Percentiles rank a stretch among this genome's conserved stretches.
Evolutionary conservation across 139 green algal genomes (phyloP).

Genomic region (Tetradesmus obliquus): DNA sequence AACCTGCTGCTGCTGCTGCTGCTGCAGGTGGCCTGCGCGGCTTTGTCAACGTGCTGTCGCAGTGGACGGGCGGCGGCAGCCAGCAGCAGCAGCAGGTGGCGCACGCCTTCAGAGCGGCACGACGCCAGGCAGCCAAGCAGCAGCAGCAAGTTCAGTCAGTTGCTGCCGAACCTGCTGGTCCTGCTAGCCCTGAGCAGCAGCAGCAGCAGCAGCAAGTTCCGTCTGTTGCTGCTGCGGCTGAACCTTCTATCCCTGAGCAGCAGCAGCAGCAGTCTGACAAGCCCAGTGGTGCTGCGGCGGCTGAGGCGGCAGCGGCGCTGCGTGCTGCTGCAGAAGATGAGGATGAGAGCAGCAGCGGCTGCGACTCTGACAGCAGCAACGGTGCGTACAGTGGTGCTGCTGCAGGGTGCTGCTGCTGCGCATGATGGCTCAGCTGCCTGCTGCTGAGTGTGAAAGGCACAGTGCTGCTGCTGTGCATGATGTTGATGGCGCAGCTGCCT

Average conservation of each 20-base stretch:
- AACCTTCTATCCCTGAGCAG: background rate
- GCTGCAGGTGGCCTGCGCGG: slow-evolving; percentile 12
- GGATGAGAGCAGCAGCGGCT: slow-evolving; percentile 32
- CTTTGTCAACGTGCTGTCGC: slow-evolving; percentile 39
- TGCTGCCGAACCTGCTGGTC: background rate
- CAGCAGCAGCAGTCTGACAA: background rate
- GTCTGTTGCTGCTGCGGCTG: no score
- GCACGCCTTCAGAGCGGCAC: slow-evolving; percentile 30
- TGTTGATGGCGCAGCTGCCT: background rate
- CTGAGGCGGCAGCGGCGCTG: background rate
- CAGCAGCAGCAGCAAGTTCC: background rate
- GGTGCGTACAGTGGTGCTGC: background rate
- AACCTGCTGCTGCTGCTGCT: background rate
- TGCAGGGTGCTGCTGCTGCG: background rate
- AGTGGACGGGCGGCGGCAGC: background rate
- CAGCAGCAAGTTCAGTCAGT: background rate
- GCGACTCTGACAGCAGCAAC: background rate
- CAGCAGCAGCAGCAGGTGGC: slow-evolving; percentile 22
- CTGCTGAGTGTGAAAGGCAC: background rate
- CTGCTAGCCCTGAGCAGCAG: slow-evolving; percentile 1
- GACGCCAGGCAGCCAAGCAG: background rate
- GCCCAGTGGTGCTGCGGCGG: no score
- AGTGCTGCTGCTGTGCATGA: background rate
- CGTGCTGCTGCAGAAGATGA: background rate
- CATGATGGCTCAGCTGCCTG: background rate